Base-by-base conservation (phyloP, 1,284 basidiomycete genomes). In the Chiua sp. region DNA sequence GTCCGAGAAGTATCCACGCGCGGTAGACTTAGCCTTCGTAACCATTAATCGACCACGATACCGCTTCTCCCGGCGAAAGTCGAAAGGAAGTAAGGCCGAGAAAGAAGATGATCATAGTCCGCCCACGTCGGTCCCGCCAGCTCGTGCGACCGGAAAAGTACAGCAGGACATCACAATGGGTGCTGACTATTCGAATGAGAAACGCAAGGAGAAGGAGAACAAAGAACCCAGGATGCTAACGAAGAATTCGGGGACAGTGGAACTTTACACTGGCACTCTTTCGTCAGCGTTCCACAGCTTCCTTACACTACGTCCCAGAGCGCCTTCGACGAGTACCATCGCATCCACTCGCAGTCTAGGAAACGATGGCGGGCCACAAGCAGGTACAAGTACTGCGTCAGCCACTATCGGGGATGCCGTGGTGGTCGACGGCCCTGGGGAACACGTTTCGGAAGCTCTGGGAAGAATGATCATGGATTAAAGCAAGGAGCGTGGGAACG, bases 21-120 rank as follows among this genome's bases (percentile, higher is more conserved):
- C 70, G 7, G 53, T 72, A 3, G 75, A 78, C 59, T 63, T 67
- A 33, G 53, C 63, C 7, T 75, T 77, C 51, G 65, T 75, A 53
- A 68, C 70, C 7, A 64, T 71, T 32, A 60, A 65, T 47, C 67
- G 68, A 7, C 66, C 72, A 1, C 63, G 61, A 51, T 69, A 73
- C 56, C 69, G 67, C 0, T 71, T 74, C 52, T 32, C 65, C 16
- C 54, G 51, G 49, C 57, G 66, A n/a, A 67, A 62, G 54, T 56
- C 59, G n/a, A 63, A 67, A 33, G 59, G 32, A 18, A 30, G 22
- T 35, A 53, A 57, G 32, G 42, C 13, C 12, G 10, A 13, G 49
- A 52, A 55, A 49, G 60, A 3, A 3, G 53, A 47, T 7, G 59
- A 46, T 51, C 42, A 8, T 20, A 23, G 30, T 37, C 37, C 23